Conservation (phyloP, 1,284 basidiomycete genomes). For the Sutorius eximius region DNA sequence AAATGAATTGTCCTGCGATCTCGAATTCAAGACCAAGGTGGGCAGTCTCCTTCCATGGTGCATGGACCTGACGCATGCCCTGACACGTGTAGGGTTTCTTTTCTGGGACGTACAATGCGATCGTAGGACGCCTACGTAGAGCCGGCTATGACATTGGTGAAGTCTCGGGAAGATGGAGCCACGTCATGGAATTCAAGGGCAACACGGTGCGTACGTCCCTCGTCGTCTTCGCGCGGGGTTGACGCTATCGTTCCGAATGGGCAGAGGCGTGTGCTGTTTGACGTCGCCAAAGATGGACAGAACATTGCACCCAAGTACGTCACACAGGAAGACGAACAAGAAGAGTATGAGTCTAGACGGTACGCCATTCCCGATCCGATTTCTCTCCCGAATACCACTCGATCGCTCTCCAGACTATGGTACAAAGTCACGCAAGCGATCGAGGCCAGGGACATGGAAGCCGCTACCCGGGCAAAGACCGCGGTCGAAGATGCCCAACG, state of each 20-base stretch:
- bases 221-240: background rate
- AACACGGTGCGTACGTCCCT: slow-evolving; percentile 48
- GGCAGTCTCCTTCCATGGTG: slow-evolving; percentile 1
- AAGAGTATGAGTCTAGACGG: slow-evolving; percentile 87
- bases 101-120: slow-evolving; percentile 93
- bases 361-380: slow-evolving; percentile 34
- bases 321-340: slow-evolving; percentile 83
- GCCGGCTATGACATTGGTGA: slow-evolving; percentile 79
- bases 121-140: slow-evolving; percentile 78
- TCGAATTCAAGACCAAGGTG: slow-evolving; percentile 98
- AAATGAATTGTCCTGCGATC: slow-evolving; percentile 74
- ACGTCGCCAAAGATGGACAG: slow-evolving; percentile 73
- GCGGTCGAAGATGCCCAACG: slow-evolving; percentile 92
- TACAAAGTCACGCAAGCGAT: slow-evolving; percentile 85
- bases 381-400: background rate
- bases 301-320: slow-evolving; percentile 82
- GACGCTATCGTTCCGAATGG: slow-evolving; percentile 48
- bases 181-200: slow-evolving; percentile 85
- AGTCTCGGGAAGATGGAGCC: slow-evolving; percentile 89
- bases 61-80: background rate
- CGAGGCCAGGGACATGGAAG: slow-evolving; percentile 86
- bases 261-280: slow-evolving; percentile 79
- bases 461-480: slow-evolving; percentile 88
- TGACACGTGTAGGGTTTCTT: slow-evolving; percentile 80
- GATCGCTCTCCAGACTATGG: slow-evolving; percentile 66